Evolutionary conservation across 176 grass and related monocot species (phyloP).

Genomic region (Bonia amplexicaulis): DNA sequence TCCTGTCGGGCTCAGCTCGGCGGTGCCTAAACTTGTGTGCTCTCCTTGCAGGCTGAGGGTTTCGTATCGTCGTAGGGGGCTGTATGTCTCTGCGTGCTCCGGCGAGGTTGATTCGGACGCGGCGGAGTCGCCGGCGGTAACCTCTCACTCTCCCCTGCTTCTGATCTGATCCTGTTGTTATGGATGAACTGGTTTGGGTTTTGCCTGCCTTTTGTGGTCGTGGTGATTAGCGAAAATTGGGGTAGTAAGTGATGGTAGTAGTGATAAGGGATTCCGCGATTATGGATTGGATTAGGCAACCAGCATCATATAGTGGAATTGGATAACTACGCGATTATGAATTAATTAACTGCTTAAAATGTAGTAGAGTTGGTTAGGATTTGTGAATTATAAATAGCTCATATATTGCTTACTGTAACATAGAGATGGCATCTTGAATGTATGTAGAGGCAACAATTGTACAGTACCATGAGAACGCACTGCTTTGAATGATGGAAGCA

Average conservation of each 20-base stretch:
- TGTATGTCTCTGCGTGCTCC: constrained; percentile 14
- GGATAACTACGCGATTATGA: not conserved
- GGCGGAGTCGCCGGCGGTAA: constrained; percentile 21
- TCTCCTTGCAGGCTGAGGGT: constrained; percentile 21
- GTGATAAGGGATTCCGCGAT: not conserved
- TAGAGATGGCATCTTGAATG: not conserved
- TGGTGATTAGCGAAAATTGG: not conserved
- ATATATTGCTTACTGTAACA: not conserved
- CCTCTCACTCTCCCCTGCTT: not conserved
- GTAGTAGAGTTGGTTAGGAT: not conserved
- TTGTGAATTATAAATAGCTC: not conserved
- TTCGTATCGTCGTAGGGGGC: constrained; percentile 12
- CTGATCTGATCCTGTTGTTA: not conserved
- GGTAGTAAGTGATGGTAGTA: not conserved
- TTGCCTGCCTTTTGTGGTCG: not conserved
- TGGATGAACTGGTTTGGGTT: not conserved
- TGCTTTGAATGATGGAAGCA: not conserved
- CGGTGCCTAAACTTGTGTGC: not conserved
- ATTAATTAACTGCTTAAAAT: not conserved
- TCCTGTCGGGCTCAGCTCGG: not conserved
- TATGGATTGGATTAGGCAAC: not conserved
- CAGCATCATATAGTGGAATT: not conserved
- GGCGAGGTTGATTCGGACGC: not conserved
- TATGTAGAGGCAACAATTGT: not conserved
- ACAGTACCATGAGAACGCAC: not conserved